These are phyloP conservation scores for Phytophthora cactorum DNA, from an alignment of 352 stramenopile species.

Conservation along the genomic window DNA sequence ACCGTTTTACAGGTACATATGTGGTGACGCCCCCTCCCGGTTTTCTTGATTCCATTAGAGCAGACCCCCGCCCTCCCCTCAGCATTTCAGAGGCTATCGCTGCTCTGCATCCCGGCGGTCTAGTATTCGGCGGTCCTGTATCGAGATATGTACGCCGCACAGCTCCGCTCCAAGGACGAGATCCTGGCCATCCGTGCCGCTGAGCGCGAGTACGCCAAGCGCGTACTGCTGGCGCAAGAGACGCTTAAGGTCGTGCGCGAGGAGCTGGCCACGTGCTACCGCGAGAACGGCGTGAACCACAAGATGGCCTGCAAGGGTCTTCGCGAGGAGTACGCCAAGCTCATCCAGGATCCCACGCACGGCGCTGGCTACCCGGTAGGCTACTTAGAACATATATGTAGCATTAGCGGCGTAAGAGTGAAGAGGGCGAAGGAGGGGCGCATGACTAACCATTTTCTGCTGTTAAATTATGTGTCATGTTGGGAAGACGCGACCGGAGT, in stretches of 20 bases:
- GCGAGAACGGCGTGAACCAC: conserved; percentile 90
- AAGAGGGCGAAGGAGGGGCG: background rate
- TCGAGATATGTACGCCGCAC: conserved; percentile 61
- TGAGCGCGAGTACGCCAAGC: conserved; percentile 82
- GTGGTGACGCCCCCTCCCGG: conserved; percentile 8
- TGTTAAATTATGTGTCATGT: conserved; percentile 7
- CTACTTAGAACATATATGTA: background rate
- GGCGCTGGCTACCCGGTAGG: conserved; percentile 73
- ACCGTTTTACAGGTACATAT: background rate
- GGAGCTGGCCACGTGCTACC: conserved; percentile 88
- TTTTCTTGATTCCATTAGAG: background rate
- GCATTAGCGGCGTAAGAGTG: background rate
- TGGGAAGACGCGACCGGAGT: conserved; percentile 41
- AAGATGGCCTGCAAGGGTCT: conserved; percentile 85
- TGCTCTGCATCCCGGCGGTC: conserved; percentile 34
- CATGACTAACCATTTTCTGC: conserved; percentile 9
- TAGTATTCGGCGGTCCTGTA: conserved; percentile 22
- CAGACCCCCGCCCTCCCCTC: conserved; percentile 16
- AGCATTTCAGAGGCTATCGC: conserved; percentile 30
- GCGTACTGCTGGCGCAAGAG: conserved; percentile 75
- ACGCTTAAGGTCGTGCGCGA: conserved; percentile 87
- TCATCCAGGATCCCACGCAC: conserved; percentile 83
- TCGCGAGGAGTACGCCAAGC: conserved; percentile 83
- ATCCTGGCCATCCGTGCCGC: conserved; percentile 80
- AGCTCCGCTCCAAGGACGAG: conserved; percentile 85